phyloP scores from a whole-genome alignment of 352 stramenopile genomes.

The Peronospora farinosa region DNA sequence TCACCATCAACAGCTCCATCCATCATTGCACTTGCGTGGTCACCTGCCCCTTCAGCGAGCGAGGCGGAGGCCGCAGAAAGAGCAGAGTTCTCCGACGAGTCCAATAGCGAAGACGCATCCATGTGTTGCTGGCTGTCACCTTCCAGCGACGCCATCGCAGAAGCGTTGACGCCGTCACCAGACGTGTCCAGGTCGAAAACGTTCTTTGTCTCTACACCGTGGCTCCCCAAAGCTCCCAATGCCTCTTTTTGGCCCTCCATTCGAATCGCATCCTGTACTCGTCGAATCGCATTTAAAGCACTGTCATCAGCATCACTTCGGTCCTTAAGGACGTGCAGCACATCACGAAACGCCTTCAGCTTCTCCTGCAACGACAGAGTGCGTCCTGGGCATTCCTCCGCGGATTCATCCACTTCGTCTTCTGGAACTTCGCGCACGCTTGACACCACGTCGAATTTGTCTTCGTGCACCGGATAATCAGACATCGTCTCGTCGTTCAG shows the following conservation, averaged over 20 bases:
- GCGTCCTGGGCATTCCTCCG: slow-evolving; percentile 30
- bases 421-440: slow-evolving; percentile 56
- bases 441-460: slow-evolving; percentile 80
- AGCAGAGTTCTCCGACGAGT: slow-evolving; percentile 33
- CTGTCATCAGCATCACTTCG: slow-evolving; percentile 55
- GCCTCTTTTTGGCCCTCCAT: slow-evolving; percentile 37
- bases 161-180: slow-evolving; percentile 3
- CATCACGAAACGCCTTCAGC: slow-evolving; percentile 70
- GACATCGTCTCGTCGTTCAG: slow-evolving; percentile 66
- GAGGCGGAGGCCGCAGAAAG: slow-evolving; percentile 35
- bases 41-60: slow-evolving; percentile 29
- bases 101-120: slow-evolving; percentile 30
- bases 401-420: slow-evolving; percentile 54
- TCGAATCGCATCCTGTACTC: slow-evolving; percentile 61
- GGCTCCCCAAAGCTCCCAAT: slow-evolving; percentile 13
- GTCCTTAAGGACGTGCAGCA: slow-evolving; percentile 68
- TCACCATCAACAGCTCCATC: slow-evolving; percentile 13
- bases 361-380: slow-evolving; percentile 72
- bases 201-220: slow-evolving; percentile 13
- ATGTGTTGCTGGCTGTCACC: slow-evolving; percentile 29
- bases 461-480: slow-evolving; percentile 69
- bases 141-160: slow-evolving; percentile 27
- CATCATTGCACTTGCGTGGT: slow-evolving; percentile 27
- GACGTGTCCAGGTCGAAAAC: slow-evolving; percentile 22
- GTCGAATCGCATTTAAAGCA: slow-evolving; percentile 46